Conservation (phyloP, 2,329 filamentous ascomycete species). For the Epicoccum nigrum region DNA sequence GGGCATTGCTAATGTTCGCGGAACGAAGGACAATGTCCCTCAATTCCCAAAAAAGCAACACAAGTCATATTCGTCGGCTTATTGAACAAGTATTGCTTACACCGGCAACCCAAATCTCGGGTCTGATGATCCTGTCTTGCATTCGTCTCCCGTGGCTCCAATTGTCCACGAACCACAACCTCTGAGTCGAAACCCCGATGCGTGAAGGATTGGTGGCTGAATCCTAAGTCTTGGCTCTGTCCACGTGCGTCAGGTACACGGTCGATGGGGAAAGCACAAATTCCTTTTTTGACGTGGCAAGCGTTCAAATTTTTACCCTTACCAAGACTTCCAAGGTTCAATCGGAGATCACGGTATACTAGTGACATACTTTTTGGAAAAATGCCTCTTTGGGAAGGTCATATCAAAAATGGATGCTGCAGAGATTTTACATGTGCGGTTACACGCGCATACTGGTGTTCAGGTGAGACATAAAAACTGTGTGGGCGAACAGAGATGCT, state of each 20-base stretch:
- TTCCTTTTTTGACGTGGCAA: not conserved
- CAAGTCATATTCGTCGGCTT: not conserved
- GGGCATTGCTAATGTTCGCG: not conserved
- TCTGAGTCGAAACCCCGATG: not conserved
- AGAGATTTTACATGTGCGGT: slow-evolving; percentile 15
- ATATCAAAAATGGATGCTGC: not conserved
- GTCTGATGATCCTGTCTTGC: not conserved
- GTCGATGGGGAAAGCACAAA: not conserved
- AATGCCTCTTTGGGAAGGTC: slow-evolving; percentile 13
- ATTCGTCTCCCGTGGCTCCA: not conserved
- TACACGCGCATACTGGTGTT: slow-evolving; percentile 9
- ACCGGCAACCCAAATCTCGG: not conserved
- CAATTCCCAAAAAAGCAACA: not conserved
- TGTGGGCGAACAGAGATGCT: not conserved
- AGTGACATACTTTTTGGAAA: slow-evolving; percentile 1
- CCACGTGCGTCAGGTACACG: slow-evolving; percentile 18
- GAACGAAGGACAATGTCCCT: not conserved
- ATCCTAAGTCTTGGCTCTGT: slow-evolving; percentile 12
- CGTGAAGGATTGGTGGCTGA: slow-evolving; percentile 8
- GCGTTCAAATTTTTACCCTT: not conserved
- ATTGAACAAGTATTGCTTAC: slow-evolving; percentile 1
- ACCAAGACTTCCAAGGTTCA: slow-evolving; percentile 5
- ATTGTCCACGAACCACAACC: slow-evolving; percentile 13
- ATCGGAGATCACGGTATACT: slow-evolving; percentile 12
- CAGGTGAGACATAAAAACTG: not conserved